Evolutionary conservation across 129 eudicot species (phyloP).

Genomic region (Logfia minima): DNA sequence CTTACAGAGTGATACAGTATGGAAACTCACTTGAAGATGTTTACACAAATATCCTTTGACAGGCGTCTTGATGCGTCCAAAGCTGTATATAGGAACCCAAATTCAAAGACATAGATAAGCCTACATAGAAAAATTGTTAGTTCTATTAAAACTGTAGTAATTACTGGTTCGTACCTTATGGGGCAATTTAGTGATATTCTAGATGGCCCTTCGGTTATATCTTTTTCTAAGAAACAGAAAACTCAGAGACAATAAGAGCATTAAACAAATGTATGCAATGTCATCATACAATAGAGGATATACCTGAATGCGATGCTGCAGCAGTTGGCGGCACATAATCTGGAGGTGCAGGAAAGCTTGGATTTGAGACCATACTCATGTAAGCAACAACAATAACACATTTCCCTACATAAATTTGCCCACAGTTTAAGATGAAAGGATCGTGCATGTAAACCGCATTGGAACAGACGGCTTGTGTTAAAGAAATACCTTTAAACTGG

Average conservation of each 20-base stretch:
- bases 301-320: constrained; percentile 59
- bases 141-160: constrained; percentile 5
- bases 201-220: constrained; percentile 73
- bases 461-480: constrained; percentile 8
- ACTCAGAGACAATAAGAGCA: constrained; percentile 10
- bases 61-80: constrained; percentile 63
- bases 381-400: constrained; percentile 59
- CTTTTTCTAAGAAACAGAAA: constrained; percentile 47
- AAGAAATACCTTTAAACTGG: constrained; percentile 63
- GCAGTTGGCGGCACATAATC: constrained; percentile 55
- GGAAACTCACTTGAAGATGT: constrained; percentile 63
- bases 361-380: constrained; percentile 49
- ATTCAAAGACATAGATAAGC: constrained; percentile 15
- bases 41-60: constrained; percentile 82
- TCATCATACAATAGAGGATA: constrained; percentile 5
- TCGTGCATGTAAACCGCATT: constrained; percentile 12
- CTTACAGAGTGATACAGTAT: neutral
- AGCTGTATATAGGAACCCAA: constrained; percentile 44
- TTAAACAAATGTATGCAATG: constrained; percentile 14
- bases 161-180: constrained; percentile 33
- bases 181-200: constrained; percentile 74
- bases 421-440: constrained; percentile 4
- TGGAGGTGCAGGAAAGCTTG: constrained; percentile 39
- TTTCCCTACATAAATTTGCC: constrained; percentile 44
- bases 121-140: neutral